phyloP scores from a whole-genome alignment of 2,329 filamentous ascomycete genomes.

The Aspergillus oerlinghausenensis region DNA sequence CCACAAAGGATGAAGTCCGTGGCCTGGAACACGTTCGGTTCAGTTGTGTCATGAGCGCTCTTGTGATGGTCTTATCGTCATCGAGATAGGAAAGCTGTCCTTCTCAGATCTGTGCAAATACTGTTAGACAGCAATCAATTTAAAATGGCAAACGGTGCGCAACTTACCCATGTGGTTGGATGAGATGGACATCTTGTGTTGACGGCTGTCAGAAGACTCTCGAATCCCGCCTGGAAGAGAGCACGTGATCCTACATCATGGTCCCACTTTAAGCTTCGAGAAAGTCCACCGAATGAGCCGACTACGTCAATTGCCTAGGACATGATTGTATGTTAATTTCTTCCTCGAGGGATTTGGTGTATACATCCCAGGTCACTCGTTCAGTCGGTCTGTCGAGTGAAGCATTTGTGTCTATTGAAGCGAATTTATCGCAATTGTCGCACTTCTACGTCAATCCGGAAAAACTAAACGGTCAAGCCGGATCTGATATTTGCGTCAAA shows the following conservation, averaged over 20 bases:
- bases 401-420: not conserved
- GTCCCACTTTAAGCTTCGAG: not conserved
- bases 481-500: slow-evolving; percentile 19
- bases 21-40: slow-evolving; percentile 12
- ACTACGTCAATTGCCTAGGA: not conserved
- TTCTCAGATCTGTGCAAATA: slow-evolving; percentile 5
- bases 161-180: not conserved
- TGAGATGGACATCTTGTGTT: not conserved
- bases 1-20: slow-evolving; percentile 35
- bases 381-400: not conserved
- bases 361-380: not conserved
- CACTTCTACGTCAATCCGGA: not conserved
- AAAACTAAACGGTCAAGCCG: not conserved
- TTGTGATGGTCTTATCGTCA: slow-evolving; percentile 36
- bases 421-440: not conserved
- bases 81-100: slow-evolving; percentile 27
- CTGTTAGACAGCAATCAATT: not conserved
- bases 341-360: not conserved
- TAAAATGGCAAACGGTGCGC: not conserved
- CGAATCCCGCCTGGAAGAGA: not conserved
- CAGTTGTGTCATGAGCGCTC: slow-evolving; percentile 38
- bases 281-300: not conserved
- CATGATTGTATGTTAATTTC: not conserved
- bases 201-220: not conserved
- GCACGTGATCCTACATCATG: not conserved